A percentile compares a stretch with the other conserved stretches of the same genome.
phyloP scores from a whole-genome alignment of 2,329 filamentous ascomycete species.

The Aspergillus persii region DNA sequence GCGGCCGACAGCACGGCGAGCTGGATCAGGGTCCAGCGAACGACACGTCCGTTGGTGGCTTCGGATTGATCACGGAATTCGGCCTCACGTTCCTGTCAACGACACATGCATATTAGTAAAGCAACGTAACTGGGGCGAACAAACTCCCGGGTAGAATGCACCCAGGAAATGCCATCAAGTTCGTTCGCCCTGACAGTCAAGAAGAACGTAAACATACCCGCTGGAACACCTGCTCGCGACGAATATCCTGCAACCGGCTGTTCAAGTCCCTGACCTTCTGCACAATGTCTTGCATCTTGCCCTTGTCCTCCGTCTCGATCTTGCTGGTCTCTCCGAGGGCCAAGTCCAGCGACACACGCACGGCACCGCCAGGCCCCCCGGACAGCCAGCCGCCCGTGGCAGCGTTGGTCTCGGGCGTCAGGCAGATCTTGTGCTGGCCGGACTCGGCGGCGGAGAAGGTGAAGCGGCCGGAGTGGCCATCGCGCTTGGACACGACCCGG shows the following conservation, averaged over 20 bases:
- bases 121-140: not conserved
- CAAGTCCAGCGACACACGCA: constrained; percentile 83
- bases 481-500: constrained; percentile 86
- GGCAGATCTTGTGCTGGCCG: constrained; percentile 96
- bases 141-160: not conserved
- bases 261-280: constrained; percentile 88
- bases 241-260: constrained; percentile 78
- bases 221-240: constrained; percentile 95
- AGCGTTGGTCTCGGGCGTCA: constrained; percentile 75
- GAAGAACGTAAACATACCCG: constrained; percentile 57
- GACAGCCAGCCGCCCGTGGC: constrained; percentile 71
- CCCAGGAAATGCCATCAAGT: not conserved
- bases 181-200: too few relatives aligned
- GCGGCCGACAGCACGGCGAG: constrained; percentile 78
- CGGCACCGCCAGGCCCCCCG: constrained; percentile 66
- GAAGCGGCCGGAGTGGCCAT: constrained; percentile 74
- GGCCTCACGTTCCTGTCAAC: constrained; percentile 79
- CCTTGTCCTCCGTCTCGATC: constrained; percentile 91
- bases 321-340: constrained; percentile 91
- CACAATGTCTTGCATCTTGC: constrained; percentile 85
- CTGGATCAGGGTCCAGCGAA: constrained; percentile 93
- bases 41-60: constrained; percentile 82
- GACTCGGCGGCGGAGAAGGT: constrained; percentile 92
- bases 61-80: constrained; percentile 99
- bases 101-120: not conserved